Base-by-base conservation (phyloP, 768 basidiomycete genomes). In the Trametes punicea region DNA sequence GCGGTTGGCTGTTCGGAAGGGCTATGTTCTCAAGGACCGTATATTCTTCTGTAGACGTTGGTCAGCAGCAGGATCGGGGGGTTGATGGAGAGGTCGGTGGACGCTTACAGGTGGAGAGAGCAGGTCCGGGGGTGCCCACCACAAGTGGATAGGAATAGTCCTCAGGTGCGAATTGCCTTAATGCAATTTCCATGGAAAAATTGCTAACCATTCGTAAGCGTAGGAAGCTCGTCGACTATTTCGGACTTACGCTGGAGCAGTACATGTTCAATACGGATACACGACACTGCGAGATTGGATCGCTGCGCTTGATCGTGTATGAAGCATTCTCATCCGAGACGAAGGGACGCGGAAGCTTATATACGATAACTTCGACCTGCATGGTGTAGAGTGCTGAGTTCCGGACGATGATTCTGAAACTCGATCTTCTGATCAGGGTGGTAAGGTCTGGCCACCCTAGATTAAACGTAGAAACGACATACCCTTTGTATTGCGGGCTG, bases 161-260 rank as follows among this genome's bases (percentile, higher is more conserved):
- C 52, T 6, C 33, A 46, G 42, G 52, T 54, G 42, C 42, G 20
- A 8, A 18, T 13, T 2, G 6, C 11, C 23, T 10, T 16, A 26
- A 15, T 23, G n/a, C 18, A 23, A 3, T 8, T 27, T 16, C 26
- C 3, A 25, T 34, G 25, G n/a, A 9, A n/a, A 27, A 3, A 26
- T 20, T 36, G 41, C 20, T 13, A 36, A 16, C 10, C 13, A 16
- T 8, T 4, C 15, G 25, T 1, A 23, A n/a, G 8, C 30, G 15
- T 18, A 54, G 52, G 52, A 54, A 44, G 33, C 52, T 6, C 33
- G 46, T 18, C 52, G 52, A n/a, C 52, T 54, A n/a, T 54, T 54
- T 39, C 44, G 52, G 52, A 54, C 52, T 9, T 52, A 42, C 27
- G 29, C 40, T 26, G 51, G 51, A 4, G 51, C 51, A 23, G 51